Evolutionary conservation across 2,329 filamentous ascomycete species (phyloP), one percentile per base, ranked within the genome.

Genomic region (Diaporthe ilicicola): DNA sequence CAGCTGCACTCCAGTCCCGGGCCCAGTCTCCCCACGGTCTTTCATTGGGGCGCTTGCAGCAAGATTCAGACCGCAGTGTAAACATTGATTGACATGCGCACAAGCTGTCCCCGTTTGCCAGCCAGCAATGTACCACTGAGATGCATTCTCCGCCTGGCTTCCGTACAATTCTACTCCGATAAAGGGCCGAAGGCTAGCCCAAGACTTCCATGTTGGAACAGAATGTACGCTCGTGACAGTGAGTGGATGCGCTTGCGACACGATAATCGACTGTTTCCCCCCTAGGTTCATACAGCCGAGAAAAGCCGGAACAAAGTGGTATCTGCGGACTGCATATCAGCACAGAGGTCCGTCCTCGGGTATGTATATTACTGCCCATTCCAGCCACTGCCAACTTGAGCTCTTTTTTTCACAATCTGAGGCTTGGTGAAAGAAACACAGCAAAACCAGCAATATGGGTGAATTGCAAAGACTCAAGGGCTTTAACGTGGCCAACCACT

Each of bases 401-500:
- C n/a, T n/a, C 22, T 19, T 17, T 34, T 22, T 13, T 15, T 27
- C 17, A 3, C 8, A 24, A 22, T 17, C 12, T 32, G 27, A 9
- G 10, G 9, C 22, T 44, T 10, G n/a, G 19, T 48, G 27, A 4
- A 48, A 1, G 27, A 15, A 3, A 27, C 17, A 8, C 19, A 34
- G 22, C 29, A 22, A 8, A 1, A 22, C 12, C 2, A 13, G 42
- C 61, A 67, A 27, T 3, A 72, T 72, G 71, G 68, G 54, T 13
- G 61, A 68, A 22, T 22, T 71, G n/a, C 68, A 70, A 42, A 70
- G 71, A 17, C 69, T 72, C 19, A 42, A 15, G 12, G 71, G 69
- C 67, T 62, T 72, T 50, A 75, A 75, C 79, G 81, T 89, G 13
- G 86, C 86, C 69, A 84, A 89, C 77, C 82, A 82, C 73, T 79